Evolutionary conservation across 75 land plant species (phyloP), one percentile per base, ranked within the genome.

Genomic region (Azolla pinnata): DNA sequence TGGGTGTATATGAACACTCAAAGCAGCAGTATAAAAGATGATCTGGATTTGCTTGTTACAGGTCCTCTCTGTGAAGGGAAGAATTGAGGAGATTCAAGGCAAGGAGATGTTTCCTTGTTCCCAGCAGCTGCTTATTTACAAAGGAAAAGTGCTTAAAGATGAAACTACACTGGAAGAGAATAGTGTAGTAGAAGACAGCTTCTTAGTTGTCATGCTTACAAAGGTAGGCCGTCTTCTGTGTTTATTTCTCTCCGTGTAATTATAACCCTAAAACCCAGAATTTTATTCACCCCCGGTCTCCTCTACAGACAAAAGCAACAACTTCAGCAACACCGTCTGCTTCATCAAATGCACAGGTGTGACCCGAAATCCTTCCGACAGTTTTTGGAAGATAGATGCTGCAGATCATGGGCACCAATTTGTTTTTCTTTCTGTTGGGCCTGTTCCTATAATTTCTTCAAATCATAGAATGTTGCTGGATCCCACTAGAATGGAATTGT

Each of bases 161-260:
- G 97, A 90, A 48, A 90, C 70, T 19, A 90, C 97, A 18, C 53
- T 90, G 78, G 83, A 74, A 45, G 87, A 83, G 34, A 90, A 90
- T 58, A 83, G 83, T 51, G 87, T 90, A 23, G 58, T 73, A 19
- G 97, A 90, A 60, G 77, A 90, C 64, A 90, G 97, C 23, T 90
- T 90, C 60, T 82, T 90, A 29, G 97, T 90, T 50, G 90, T 90
- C 64, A 90, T 90, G 97, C 82, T 90, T 20, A 90, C 91, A 65
- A 90, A 90, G 87, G 97, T 90, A 62, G 14, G 42, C 56, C 12
- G n/a, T 33, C 4, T 9, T 23, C n/a, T n/a, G 16, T 40, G n/a
- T 40, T 40, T 40, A 9, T 50, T 50, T 50, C 14, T 64, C 19
- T 3, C 53, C 7, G 8, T n/a, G 5, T 50, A 23, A n/a, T 50